These are phyloP conservation scores for Alliaria petiolata DNA, from an alignment of 345 rosid species.

Conservation along the genomic window DNA sequence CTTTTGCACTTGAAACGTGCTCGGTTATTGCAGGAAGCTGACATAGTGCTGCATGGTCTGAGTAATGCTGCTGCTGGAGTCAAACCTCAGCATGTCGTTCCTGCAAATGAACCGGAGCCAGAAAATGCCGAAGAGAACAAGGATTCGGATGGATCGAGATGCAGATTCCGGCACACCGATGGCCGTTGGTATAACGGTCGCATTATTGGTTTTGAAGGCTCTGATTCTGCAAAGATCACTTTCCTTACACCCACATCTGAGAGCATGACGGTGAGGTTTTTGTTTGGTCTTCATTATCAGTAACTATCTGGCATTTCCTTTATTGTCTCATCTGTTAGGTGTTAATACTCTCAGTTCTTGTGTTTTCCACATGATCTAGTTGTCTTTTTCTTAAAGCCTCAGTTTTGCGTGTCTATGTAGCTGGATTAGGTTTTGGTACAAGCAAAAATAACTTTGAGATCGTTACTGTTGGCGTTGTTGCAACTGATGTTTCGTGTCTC, in stretches of 20 bases:
- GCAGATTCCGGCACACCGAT: conserved; percentile 64
- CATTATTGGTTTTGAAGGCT: conserved; percentile 51
- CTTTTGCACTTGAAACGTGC: conserved; percentile 72
- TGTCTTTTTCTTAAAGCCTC: neutral
- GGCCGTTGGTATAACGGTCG: conserved; percentile 96
- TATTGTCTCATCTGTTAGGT: neutral
- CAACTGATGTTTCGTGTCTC: conserved; percentile 13
- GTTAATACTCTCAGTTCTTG: neutral
- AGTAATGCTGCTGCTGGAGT: conserved; percentile 31
- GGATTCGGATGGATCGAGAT: conserved; percentile 61
- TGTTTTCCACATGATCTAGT: neutral
- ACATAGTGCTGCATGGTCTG: conserved; percentile 35
- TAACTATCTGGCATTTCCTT: neutral
- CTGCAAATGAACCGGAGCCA: conserved; percentile 42
- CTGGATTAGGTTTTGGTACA: too few relatives aligned
- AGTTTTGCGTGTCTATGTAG: too few relatives aligned
- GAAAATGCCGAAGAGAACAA: conserved; percentile 46
- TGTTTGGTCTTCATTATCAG: neutral
- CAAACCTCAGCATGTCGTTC: conserved; percentile 49
- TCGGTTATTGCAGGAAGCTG: conserved; percentile 67
- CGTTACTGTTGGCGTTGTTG: neutral
- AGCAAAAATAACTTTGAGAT: too few relatives aligned
- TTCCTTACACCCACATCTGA: conserved; percentile 87
- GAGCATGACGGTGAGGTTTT: conserved; percentile 66
- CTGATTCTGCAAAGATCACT: conserved; percentile 61